Evolutionary conservation across 495 filamentous ascomycete species (phyloP).

Genomic region (Penicillium nucicola): DNA sequence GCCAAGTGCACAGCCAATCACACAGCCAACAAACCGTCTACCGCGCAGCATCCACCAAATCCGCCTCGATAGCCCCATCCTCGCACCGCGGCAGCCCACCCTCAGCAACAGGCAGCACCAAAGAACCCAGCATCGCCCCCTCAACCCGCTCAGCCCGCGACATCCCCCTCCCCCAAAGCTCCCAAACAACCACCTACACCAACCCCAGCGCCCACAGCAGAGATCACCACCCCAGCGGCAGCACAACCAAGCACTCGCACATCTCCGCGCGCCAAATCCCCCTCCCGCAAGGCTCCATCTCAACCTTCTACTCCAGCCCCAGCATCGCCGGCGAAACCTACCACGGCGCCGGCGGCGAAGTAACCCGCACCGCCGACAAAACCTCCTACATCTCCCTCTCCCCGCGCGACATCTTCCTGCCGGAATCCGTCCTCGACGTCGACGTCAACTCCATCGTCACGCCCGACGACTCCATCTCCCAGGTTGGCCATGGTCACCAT

Average conservation of each 20-base stretch:
- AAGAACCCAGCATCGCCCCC: constrained; percentile 22
- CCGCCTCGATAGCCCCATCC: constrained; percentile 15
- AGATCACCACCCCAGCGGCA: not conserved
- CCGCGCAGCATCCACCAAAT: not conserved
- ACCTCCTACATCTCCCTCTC: constrained; percentile 30
- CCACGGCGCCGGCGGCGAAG: too few species aligned
- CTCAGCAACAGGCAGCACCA: not conserved
- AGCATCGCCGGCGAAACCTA: not conserved
- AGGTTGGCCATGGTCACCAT: constrained; percentile 24
- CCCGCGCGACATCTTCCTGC: constrained; percentile 43
- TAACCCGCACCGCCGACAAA: not conserved
- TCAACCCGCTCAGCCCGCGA: constrained; percentile 31
- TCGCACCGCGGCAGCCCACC: not conserved
- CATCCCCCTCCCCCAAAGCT: constrained; percentile 27
- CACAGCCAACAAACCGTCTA: constrained; percentile 11
- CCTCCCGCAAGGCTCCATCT: constrained; percentile 12
- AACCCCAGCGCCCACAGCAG: constrained; percentile 12
- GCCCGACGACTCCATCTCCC: constrained; percentile 39
- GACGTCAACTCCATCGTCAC: constrained; percentile 34
- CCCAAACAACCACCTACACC: constrained; percentile 11
- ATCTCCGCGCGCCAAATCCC: constrained; percentile 12
- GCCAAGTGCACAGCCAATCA: constrained; percentile 11
- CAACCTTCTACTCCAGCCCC: constrained; percentile 11
- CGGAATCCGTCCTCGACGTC: constrained; percentile 42
- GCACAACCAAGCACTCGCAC: constrained; percentile 2